These are phyloP conservation scores for Puccinia horiana DNA, from an alignment of 1,284 basidiomycete species.

Conservation along the genomic window DNA sequence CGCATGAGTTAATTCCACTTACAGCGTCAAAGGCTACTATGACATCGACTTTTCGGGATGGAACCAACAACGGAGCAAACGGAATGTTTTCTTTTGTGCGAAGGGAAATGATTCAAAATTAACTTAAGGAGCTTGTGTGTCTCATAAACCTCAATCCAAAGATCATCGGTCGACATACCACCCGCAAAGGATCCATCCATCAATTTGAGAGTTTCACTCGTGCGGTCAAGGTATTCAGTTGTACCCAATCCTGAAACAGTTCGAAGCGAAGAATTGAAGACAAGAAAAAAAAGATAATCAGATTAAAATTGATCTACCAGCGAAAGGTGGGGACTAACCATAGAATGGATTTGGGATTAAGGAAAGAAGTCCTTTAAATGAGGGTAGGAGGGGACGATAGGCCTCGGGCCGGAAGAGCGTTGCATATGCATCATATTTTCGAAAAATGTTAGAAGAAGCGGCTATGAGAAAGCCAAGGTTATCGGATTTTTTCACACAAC, in stretches of 20 bases:
- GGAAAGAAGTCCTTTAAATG: conserved; percentile 14
- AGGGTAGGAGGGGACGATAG: conserved; percentile 13
- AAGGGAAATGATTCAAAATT: background rate
- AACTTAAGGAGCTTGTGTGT: background rate
- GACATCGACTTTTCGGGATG: conserved; percentile 21
- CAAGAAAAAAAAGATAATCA: background rate
- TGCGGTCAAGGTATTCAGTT: conserved; percentile 17
- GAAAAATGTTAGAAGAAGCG: conserved; percentile 31
- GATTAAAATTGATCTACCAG: background rate
- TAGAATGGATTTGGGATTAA: conserved; percentile 27
- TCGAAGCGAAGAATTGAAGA: background rate
- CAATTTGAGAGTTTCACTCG: background rate
- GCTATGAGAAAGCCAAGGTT: conserved; percentile 35
- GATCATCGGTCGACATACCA: background rate
- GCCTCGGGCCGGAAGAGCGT: conserved; percentile 5
- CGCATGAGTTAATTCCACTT: background rate
- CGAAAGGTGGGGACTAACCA: background rate
- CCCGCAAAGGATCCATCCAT: conserved; percentile 38
- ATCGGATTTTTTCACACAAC: conserved; percentile 32
- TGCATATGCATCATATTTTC: conserved; percentile 20
- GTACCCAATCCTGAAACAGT: conserved; percentile 12
- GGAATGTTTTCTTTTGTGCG: conserved; percentile 15
- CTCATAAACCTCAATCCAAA: too few relatives aligned
- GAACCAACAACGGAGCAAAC: conserved; percentile 16
- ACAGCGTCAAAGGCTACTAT: conserved; percentile 35